Evolutionary conservation across 1,284 basidiomycete species (phyloP), one percentile per base, ranked within the genome.

Genomic region (Sporisorium reilianum): DNA sequence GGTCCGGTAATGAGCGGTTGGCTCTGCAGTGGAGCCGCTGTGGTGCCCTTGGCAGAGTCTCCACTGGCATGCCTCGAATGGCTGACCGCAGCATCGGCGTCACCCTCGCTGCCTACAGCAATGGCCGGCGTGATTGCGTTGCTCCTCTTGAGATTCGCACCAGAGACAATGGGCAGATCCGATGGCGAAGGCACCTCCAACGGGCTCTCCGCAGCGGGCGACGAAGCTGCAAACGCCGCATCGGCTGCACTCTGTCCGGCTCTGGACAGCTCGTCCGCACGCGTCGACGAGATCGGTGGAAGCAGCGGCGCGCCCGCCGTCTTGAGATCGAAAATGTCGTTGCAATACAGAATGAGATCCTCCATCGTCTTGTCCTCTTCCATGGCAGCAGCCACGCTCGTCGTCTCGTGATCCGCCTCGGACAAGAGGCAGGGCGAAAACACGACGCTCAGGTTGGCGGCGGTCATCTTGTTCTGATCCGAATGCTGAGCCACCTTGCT

Each of bases 401-500:
- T 82, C 3, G 77, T 75, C 45, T 78, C 80, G 48, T 77, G 73
- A 28, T 78, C 76, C 3, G 76, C 73, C 38, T 85, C 80, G 28
- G 78, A 78, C 30, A 81, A 68, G 1, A 85, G 63, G 12, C 79
- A 81, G 16, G 81, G 82, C 16, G 81, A 81, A 38, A 84, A 84
- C 55, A 85, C 81, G 18, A 85, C 71, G 28, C 80, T 77, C 5
- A 85, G 77, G 74, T 85, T 85, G 72, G 92, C 92, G 0, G 91
- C 87, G 71, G 94, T 93, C 96, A 99, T 99, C 86, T 97, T 97
- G 85, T 97, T 98, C 84, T 89, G 89, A 22, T 90, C 89, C 5
- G 89, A 87, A 53, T 89, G 87, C 8, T 89, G 87, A 2, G 90
- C 90, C 5, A 99, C 90, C 25, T 91, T 89, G 9, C 91, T 88